Percentiles rank a stretch among this genome's conserved stretches.
Evolutionary conservation across 805 yeast genomes (phyloP).

Genomic region (Yarrowia osloensis): DNA sequence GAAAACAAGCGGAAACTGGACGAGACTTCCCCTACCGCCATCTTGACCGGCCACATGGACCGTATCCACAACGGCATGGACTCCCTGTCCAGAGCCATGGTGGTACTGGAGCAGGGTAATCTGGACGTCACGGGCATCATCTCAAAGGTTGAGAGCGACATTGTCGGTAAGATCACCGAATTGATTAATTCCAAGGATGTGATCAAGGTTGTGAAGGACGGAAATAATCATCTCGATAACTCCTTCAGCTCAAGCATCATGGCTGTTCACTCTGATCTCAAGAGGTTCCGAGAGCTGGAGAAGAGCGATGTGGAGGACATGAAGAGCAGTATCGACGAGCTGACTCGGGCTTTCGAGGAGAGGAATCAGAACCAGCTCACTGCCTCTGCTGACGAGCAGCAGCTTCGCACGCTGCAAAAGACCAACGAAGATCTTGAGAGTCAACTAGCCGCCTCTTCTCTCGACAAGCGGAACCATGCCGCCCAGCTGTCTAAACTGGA

Average conservation of each 20-base stretch:
- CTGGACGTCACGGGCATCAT: neutral
- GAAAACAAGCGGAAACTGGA: conserved; percentile 23
- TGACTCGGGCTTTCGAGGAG: neutral
- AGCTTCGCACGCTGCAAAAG: neutral
- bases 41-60: conserved; percentile 18
- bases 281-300: conserved; percentile 4
- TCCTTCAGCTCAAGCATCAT: conserved; percentile 10
- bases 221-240: neutral
- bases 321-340: conserved; percentile 1
- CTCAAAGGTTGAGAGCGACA: neutral
- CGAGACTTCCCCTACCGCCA: conserved; percentile 16
- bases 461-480: neutral
- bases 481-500: conserved; percentile 1
- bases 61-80: conserved; percentile 21
- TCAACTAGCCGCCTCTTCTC: neutral
- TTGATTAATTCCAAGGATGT: conserved; percentile 1
- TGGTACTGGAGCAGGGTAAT: conserved; percentile 6
- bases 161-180: neutral
- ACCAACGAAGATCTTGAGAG: conserved; percentile 6
- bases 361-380: neutral
- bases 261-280: conserved; percentile 15
- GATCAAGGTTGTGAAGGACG: neutral
- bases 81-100: neutral
- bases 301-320: neutral
- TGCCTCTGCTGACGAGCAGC: neutral